Conservation (phyloP, 805 yeast species). For the Candida endomychidarum region DNA sequence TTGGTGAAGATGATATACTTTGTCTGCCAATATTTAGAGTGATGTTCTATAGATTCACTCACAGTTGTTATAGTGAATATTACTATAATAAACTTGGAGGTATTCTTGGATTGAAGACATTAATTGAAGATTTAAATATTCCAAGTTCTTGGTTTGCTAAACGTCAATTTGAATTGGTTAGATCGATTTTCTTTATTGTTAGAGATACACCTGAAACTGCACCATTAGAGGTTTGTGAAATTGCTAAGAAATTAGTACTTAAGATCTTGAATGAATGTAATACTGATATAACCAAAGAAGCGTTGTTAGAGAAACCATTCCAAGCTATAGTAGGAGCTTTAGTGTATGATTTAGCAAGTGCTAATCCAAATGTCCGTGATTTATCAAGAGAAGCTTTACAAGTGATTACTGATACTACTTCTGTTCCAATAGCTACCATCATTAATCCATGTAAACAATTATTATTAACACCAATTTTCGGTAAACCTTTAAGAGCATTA, state of each 20-base stretch:
- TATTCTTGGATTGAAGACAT: constrained; percentile 72
- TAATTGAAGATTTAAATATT: constrained; percentile 65
- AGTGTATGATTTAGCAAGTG: constrained; percentile 89
- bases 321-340: constrained; percentile 83
- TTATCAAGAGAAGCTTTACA: constrained; percentile 73
- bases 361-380: constrained; percentile 77
- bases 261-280: constrained; percentile 68
- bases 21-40: constrained; percentile 74
- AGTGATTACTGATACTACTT: constrained; percentile 67
- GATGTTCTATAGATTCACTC: constrained; percentile 80
- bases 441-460: constrained; percentile 82
- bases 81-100: constrained; percentile 89
- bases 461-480: constrained; percentile 88
- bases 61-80: constrained; percentile 86
- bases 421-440: constrained; percentile 67
- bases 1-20: constrained; percentile 60
- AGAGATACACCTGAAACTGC: constrained; percentile 89
- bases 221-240: constrained; percentile 71
- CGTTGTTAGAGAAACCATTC: constrained; percentile 68
- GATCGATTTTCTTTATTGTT: constrained; percentile 85
- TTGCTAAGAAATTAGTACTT: constrained; percentile 68
- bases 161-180: constrained; percentile 78
- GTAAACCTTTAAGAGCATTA: constrained; percentile 92
- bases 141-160: constrained; percentile 73
- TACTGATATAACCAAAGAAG: constrained; percentile 54